phyloP scores from a whole-genome alignment of 2,329 filamentous ascomycete species.

The Colletotrichum orbiculare region DNA sequence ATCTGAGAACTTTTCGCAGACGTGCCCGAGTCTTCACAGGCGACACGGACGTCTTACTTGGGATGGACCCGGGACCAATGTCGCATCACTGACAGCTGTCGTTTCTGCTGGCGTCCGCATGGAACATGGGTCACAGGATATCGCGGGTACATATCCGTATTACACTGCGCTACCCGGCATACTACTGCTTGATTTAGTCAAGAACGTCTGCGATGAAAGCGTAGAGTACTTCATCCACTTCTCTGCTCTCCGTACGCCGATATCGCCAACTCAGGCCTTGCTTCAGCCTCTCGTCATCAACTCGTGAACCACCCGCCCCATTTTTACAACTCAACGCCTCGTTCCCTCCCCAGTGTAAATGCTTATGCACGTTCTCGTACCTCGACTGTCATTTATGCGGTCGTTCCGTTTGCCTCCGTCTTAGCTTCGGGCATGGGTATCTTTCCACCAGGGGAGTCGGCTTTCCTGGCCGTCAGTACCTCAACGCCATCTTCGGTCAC shows the following conservation, averaged over 20 bases:
- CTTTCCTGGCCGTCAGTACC: constrained; percentile 78
- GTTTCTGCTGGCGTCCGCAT: constrained; percentile 6
- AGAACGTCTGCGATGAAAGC: no score
- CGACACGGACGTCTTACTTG: constrained; percentile 6
- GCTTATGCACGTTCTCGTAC: constrained; percentile 11
- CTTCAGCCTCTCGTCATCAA: not conserved
- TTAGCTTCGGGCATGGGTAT: constrained; percentile 65
- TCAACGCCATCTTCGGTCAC: constrained; percentile 87
- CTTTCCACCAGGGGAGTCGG: constrained; percentile 80
- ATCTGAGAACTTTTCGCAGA: not conserved
- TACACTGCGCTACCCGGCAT: no score
- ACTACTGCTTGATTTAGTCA: no score
- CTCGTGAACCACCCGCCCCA: not conserved
- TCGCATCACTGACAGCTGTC: constrained; percentile 27
- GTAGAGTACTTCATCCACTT: not conserved
- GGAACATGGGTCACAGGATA: constrained; percentile 7
- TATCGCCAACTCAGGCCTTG: not conserved
- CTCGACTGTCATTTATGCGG: constrained; percentile 14
- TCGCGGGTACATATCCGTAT: no score
- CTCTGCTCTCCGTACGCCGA: not conserved
- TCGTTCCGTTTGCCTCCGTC: constrained; percentile 31
- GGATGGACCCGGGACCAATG: constrained; percentile 4
- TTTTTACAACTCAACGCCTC: constrained; percentile 20
- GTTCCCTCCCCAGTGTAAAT: constrained; percentile 4
- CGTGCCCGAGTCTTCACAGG: constrained; percentile 6